Percentiles rank a stretch among this genome's conserved stretches.
Conservation (phyloP, 2,329 filamentous ascomycete genomes). For the Lomentospora prolificans region DNA sequence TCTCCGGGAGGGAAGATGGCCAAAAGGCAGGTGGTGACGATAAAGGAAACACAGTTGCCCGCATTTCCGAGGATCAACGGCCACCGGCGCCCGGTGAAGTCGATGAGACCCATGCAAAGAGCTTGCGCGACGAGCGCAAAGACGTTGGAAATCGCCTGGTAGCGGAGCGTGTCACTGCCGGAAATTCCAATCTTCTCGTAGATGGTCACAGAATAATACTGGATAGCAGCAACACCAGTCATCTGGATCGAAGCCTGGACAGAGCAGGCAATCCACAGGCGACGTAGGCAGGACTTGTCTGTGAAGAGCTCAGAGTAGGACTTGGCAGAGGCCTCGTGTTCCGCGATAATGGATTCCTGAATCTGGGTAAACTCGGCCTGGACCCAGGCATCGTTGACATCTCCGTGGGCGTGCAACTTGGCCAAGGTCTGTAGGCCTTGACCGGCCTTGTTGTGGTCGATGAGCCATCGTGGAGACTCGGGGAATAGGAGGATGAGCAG, state of each 20-base stretch:
- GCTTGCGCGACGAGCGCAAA: constrained; percentile 61
- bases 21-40: constrained; percentile 49
- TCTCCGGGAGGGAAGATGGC: constrained; percentile 43
- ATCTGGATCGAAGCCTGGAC: constrained; percentile 65
- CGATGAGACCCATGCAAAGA: constrained; percentile 58
- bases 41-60: constrained; percentile 61
- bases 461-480: constrained; percentile 65
- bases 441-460: constrained; percentile 57
- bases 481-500: constrained; percentile 60
- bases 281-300: constrained; percentile 52
- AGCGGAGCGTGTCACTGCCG: constrained; percentile 55
- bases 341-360: constrained; percentile 51
- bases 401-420: constrained; percentile 58
- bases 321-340: constrained; percentile 39
- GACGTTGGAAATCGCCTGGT: constrained; percentile 65
- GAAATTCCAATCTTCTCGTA: constrained; percentile 61
- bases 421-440: constrained; percentile 58
- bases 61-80: constrained; percentile 64
- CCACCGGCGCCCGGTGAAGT: constrained; percentile 60
- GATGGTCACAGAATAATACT: constrained; percentile 62
- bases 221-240: constrained; percentile 66
- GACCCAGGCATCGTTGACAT: constrained; percentile 59
- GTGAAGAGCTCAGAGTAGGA: constrained; percentile 61
- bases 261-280: constrained; percentile 58
- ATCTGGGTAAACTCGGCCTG: constrained; percentile 64